A percentile compares a stretch with the other conserved stretches of the same genome.
Conservation (phyloP, 345 rosid species). For the Fremontodendron californicum region DNA sequence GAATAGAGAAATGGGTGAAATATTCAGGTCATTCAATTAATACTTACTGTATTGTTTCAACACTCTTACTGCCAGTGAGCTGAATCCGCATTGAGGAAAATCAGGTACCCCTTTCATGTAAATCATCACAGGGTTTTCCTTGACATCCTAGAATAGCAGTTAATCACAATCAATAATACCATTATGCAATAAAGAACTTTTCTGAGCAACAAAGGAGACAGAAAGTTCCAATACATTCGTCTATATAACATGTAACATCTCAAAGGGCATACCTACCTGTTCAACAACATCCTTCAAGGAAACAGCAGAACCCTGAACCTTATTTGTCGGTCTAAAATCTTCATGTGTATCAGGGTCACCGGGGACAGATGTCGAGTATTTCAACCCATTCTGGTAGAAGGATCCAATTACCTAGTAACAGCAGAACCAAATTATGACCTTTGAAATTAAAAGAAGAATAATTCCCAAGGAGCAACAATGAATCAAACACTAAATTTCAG, state of each 20-base stretch:
- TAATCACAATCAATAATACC: constrained; percentile 14
- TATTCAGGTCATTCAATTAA: neutral
- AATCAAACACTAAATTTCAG: neutral
- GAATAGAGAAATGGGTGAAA: neutral
- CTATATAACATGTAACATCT: neutral
- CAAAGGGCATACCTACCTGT: constrained; percentile 39
- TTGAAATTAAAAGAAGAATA: neutral
- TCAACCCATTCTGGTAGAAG: constrained; percentile 35
- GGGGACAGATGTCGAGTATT: constrained; percentile 49
- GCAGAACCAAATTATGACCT: neutral
- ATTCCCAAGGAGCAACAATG: neutral
- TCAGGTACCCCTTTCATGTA: constrained; percentile 98
- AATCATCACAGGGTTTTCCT: constrained; percentile 83
- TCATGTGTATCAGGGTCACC: constrained; percentile 80
- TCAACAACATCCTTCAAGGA: constrained; percentile 70
- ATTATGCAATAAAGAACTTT: neutral
- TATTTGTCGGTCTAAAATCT: constrained; percentile 68
- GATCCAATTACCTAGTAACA: constrained; percentile 46
- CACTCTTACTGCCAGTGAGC: constrained; percentile 87
- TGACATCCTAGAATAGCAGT: constrained; percentile 65
- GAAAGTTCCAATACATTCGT: neutral
- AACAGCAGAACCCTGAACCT: constrained; percentile 42
- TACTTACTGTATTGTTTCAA: constrained; percentile 65
- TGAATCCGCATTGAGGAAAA: constrained; percentile 90
- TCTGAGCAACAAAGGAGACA: neutral